Evolutionary conservation across 2,329 filamentous ascomycete species (phyloP), one percentile per base, ranked within the genome.

Genomic region (Alternaria dauci): DNA sequence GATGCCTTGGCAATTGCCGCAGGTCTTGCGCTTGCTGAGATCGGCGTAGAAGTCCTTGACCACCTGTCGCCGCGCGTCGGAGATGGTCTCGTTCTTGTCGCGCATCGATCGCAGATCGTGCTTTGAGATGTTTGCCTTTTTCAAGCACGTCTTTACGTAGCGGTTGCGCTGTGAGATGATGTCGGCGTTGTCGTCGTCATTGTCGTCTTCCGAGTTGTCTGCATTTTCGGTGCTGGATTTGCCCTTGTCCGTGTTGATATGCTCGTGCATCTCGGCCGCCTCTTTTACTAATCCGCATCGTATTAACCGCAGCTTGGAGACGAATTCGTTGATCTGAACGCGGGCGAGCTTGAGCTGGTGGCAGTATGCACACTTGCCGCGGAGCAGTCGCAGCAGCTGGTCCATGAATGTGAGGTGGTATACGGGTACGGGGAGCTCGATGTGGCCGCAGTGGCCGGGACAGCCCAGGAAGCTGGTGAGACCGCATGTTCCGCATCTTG

Each of bases 341-440:
- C 89, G 87, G n/a, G 90, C 85, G 76, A 97, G 85, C 75, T 91
- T 92, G 68, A 99, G 89, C 58, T 89, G 88, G 75, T 94, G 90
- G 80, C 96, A 99, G 81, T 97, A 97, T 61, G 90, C 86, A 78
- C 95, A 99, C 79, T 94, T 91, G 55, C 92, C 91, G 70, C 93
- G 89, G 20, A 99, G 85, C 46, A 99, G 84, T 44, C 92, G 90
- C 65, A 96, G 87, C 53, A 94, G 87, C 78, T 97, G 94, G 76
- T 97, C 94, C 84, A 99, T 91, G 75, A 97, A 98, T 2, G 93
- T 91, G n/a, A 94, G 92, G 79, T 99, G 94, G 78, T 98, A 99
- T 53, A 97, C 92, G 47, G 92, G 92, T 12, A 94, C 90, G 14
- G 95, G 94, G 12, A 99, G 88, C 71, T 97, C 93, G 77, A 99